These are phyloP conservation scores for Solanum paucissectum DNA, from an alignment of 257 asterid species.

Conservation along the genomic window DNA sequence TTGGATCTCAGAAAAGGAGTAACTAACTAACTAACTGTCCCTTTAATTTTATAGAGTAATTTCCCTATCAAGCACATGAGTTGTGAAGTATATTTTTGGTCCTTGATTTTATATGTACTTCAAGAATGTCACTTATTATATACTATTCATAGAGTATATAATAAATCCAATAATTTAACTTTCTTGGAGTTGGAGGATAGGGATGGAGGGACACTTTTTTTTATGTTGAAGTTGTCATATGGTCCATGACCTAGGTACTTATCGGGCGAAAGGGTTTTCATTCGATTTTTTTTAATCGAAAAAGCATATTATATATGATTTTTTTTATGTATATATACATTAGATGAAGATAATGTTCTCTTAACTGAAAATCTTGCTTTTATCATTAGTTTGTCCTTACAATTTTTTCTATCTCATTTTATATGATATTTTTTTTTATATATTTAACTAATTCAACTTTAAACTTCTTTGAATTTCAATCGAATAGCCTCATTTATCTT, in stretches of 20 bases:
- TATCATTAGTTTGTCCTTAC: no score
- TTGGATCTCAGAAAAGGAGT: not conserved
- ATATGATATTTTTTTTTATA: no score
- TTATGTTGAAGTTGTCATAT: not conserved
- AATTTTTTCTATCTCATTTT: no score
- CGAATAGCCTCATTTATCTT: not conserved
- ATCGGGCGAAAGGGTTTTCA: not conserved
- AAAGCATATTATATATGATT: not conserved
- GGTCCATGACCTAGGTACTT: not conserved
- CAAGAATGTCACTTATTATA: not conserved
- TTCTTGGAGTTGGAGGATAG: not conserved
- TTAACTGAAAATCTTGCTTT: no score
- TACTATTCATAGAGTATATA: not conserved
- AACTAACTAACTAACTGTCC: not conserved
- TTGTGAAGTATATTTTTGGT: not conserved
- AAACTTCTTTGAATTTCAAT: no score
- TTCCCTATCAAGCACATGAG: not conserved
- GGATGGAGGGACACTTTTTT: not conserved
- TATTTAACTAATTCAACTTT: no score
- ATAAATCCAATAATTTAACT: not conserved
- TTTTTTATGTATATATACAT: not conserved
- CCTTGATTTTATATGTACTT: not conserved
- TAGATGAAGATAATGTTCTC: not conserved
- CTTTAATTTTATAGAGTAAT: not conserved
- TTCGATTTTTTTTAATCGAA: not conserved